Evolutionary conservation across 345 rosid genomes (phyloP).

Genomic region (Lenwebbia sp.): DNA sequence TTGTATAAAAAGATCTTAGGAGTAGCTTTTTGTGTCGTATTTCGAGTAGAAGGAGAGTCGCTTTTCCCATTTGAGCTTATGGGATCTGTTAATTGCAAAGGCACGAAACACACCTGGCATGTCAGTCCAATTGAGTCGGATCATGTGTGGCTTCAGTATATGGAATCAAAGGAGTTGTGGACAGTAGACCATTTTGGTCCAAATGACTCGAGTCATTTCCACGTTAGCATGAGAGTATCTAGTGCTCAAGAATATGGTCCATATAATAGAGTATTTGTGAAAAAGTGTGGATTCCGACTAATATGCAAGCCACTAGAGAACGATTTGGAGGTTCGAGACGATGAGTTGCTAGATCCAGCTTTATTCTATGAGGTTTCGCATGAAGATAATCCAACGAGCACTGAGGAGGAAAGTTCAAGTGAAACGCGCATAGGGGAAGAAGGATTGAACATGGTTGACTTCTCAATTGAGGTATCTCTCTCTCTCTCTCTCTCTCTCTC

Average conservation of each 20-base stretch:
- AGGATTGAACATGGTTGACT: neutral
- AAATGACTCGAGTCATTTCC: neutral
- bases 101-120: fast-evolving
- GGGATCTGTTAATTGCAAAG: neutral
- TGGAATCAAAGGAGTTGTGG: neutral
- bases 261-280: neutral
- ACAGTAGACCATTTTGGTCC: neutral
- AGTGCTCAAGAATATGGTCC: no score
- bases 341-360: neutral
- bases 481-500: neutral
- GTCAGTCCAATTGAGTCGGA: neutral
- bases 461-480: neutral
- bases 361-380: no score
- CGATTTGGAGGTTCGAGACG: no score
- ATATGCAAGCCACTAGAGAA: neutral
- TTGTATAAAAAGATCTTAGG: neutral
- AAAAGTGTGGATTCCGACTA: neutral
- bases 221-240: neutral
- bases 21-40: neutral
- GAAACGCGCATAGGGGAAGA: no score
- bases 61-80: neutral
- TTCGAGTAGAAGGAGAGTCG: fast-evolving
- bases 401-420: no score
- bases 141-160: neutral
- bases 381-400: no score